Conservation (phyloP, 768 basidiomycete genomes). For the Mycena amicta region DNA sequence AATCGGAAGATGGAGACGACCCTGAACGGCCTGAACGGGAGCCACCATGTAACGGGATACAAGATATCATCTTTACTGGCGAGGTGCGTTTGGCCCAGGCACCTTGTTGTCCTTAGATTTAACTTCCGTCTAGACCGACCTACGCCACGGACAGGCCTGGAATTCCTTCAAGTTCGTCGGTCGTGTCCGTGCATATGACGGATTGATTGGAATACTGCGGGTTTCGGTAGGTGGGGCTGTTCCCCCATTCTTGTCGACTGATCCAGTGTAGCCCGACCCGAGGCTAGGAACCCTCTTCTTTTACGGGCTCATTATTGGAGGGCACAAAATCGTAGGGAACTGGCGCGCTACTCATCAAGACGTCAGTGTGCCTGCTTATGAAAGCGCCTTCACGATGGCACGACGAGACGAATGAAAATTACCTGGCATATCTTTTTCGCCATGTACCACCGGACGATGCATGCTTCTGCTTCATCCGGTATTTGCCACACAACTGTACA, state of each 20-base stretch:
- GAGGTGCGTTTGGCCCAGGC: constrained; percentile 38
- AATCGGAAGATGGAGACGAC: constrained; percentile 20
- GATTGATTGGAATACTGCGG: constrained; percentile 55
- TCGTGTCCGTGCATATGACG: constrained; percentile 61
- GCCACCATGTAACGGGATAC: constrained; percentile 52
- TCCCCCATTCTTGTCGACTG: constrained; percentile 16
- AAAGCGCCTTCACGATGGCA: constrained; percentile 67
- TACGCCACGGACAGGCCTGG: constrained; percentile 50
- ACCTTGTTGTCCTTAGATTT: constrained; percentile 4
- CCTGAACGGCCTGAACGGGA: constrained; percentile 23
- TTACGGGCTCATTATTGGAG: constrained; percentile 71
- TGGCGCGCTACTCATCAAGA: constrained; percentile 61
- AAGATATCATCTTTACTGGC: constrained; percentile 64
- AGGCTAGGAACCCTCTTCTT: constrained; percentile 48
- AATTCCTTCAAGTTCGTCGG: constrained; percentile 51
- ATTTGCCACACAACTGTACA: too few species aligned
- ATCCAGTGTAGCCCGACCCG: constrained; percentile 18
- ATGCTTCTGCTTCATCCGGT: too few species aligned
- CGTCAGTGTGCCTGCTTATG: constrained; percentile 52
- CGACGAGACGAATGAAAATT: constrained; percentile 38
- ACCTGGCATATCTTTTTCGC: too few species aligned
- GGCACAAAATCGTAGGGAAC: constrained; percentile 68
- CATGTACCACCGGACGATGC: too few species aligned
- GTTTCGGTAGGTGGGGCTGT: constrained; percentile 33
- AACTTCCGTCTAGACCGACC: constrained; percentile 45